Evolutionary conservation across 176 grass and related monocot genomes (phyloP), one percentile per base, ranked within the genome.

Genomic region (Carex scoparia): DNA sequence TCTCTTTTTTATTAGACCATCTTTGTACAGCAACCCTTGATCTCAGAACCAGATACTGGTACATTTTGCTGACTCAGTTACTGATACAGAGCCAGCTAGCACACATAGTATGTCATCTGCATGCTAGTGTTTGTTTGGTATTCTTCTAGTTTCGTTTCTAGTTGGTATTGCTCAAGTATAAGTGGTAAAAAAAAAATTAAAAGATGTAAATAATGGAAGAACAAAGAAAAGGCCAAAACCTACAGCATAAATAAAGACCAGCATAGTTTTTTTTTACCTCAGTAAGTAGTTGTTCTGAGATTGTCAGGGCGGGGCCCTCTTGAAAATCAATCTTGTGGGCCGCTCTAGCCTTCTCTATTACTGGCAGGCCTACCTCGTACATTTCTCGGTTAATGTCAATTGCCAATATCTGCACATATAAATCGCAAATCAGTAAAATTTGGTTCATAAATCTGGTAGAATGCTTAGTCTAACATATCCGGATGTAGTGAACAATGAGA

Each of bases 301-400:
- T 83, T 30, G 42, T 13, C 10, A 66, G 6, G 0, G 80, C 62
- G 8, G 69, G 63, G 0, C 92, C 92, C 8, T 89, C 84, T 4
- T 80, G 88, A 68, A 89, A 97, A 68, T 92, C 88, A 84, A 94
- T 81, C 88, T 94, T 92, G 84, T 89, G 92, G 38, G 87, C 89
- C 59, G 94, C 79, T 65, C 92, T 88, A 56, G 94, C 92, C 88
- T 92, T 97, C 70, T 88, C 18, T 30, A 94, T 85, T 76, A 94
- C 87, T 42, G 90, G 92, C 70, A 82, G 55, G 8, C 88, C 93
- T 16, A 94, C 51, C 80, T 72, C 14, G 65, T 90, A 95, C 81
- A 53, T 87, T 83, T 89, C 83, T 1, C 93, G 85, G 10, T 14
- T 89, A 0, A 90, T 87, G 32, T 94, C 93, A 38, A 95, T 92